These are phyloP conservation scores for Beta corolliflora DNA, from an alignment of 179 eudicot genomes.

Conservation along the genomic window DNA sequence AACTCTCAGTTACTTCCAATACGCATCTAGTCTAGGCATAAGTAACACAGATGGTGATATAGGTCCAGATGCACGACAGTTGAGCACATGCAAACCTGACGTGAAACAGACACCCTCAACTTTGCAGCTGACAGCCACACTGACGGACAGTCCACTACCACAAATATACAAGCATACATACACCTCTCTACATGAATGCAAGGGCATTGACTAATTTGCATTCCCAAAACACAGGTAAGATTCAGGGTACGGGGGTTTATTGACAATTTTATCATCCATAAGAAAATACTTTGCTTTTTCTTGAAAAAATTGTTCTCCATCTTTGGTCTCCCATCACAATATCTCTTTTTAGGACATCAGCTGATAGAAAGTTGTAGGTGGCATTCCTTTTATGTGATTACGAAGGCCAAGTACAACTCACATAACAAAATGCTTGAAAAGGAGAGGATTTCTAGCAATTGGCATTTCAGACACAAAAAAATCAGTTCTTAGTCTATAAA, in stretches of 20 bases:
- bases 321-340: no score
- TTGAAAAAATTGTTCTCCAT: no score
- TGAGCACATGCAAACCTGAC: background rate
- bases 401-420: background rate
- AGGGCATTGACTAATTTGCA: background rate
- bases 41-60: background rate
- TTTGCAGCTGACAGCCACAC: background rate
- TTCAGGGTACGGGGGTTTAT: no score
- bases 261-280: background rate
- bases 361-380: no score
- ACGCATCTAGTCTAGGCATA: background rate
- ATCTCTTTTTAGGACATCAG: no score
- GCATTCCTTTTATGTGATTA: no score
- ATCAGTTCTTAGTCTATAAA: background rate
- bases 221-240: no score
- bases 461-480: background rate
- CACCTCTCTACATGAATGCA: background rate
- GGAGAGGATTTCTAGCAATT: background rate
- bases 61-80: background rate
- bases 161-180: background rate
- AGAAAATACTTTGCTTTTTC: background rate
- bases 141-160: background rate
- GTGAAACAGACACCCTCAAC: background rate
- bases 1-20: no score
- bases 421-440: background rate